Conservation (phyloP, 108 stramenopile species). For the Nannochloropsis salina region DNA sequence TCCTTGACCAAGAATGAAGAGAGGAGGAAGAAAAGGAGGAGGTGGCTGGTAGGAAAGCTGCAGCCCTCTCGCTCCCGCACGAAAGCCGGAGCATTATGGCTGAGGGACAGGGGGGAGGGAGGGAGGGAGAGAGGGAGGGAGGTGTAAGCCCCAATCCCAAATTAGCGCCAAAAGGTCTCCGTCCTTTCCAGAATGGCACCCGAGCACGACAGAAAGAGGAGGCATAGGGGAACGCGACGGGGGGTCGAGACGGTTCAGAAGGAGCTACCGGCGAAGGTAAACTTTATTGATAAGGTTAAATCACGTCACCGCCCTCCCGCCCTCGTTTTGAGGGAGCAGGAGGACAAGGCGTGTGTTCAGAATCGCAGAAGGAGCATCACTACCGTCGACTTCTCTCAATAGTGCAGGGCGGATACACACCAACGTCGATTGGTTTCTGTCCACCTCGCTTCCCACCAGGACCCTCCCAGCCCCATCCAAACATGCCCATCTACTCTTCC, state of each 20-base stretch:
- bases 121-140: background rate
- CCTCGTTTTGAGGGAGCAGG: background rate
- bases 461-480: no score
- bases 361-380: slow-evolving; percentile 15
- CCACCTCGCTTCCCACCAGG: no score
- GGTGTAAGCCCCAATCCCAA: background rate
- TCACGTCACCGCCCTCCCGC: background rate
- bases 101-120: background rate
- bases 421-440: no score
- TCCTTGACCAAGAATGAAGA: background rate
- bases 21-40: background rate
- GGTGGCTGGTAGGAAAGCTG: background rate
- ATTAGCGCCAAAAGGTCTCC: no score
- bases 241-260: background rate
- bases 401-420: no score
- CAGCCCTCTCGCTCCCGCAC: no score
- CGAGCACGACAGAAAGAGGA: no score
- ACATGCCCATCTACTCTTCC: no score
- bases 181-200: no score
- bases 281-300: background rate
- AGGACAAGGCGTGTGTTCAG: background rate
- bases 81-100: background rate
- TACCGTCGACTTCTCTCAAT: background rate
- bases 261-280: slow-evolving; percentile 12
- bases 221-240: no score